phyloP scores from a whole-genome alignment of 257 asterid genomes.

The Henckelia pumila region DNA sequence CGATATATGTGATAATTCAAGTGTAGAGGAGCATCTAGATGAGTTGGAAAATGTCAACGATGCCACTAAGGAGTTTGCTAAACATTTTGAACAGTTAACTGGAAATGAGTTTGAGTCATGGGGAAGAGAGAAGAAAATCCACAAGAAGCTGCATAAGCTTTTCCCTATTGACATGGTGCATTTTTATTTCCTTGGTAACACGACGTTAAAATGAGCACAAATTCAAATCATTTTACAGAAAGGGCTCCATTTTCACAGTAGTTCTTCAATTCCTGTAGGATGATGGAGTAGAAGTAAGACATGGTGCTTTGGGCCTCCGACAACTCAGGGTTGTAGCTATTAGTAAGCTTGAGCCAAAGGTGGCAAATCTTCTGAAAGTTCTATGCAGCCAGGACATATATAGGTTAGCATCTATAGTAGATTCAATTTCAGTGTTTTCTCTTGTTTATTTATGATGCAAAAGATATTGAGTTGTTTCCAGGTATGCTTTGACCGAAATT shows the following conservation, averaged over 20 bases:
- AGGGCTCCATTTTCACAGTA: no score
- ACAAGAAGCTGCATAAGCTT: conserved; percentile 37
- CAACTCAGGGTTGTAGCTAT: conserved; percentile 72
- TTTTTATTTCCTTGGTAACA: background rate
- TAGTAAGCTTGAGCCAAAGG: conserved; percentile 69
- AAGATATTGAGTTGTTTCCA: no score
- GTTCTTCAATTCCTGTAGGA: conserved; percentile 36
- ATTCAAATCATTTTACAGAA: no score
- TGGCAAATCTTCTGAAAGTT: conserved; percentile 71
- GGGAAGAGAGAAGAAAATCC: conserved; percentile 46
- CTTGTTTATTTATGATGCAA: conserved; percentile 23
- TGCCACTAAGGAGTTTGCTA: conserved; percentile 55
- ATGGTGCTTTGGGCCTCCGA: conserved; percentile 70
- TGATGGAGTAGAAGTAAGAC: conserved; percentile 80
- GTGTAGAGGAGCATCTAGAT: conserved; percentile 28
- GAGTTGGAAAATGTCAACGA: conserved; percentile 47
- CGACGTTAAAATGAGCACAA: background rate
- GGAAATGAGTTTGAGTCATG: conserved; percentile 69
- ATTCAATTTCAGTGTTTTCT: no score
- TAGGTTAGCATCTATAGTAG: background rate
- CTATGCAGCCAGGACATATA: conserved; percentile 48
- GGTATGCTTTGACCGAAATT: conserved; percentile 67
- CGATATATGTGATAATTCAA: conserved; percentile 41
- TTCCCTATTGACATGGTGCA: conserved; percentile 71
- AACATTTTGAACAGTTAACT: conserved; percentile 56